Conservation (phyloP, 83 land plant species). For the Isoetes engelmannii region DNA sequence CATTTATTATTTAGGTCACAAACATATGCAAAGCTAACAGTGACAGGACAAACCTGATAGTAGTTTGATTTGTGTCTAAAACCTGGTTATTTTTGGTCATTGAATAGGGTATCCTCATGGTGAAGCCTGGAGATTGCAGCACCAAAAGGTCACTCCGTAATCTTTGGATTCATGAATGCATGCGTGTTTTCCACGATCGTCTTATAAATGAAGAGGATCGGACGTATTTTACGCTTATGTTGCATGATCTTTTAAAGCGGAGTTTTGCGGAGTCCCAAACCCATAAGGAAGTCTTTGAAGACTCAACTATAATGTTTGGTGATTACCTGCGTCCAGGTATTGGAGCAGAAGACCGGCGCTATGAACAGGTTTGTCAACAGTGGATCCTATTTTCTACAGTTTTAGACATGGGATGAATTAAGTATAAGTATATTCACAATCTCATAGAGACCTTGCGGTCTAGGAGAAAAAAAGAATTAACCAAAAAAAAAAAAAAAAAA, state of each 20-base stretch:
- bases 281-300: slow-evolving; percentile 25
- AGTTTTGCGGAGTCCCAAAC: slow-evolving; percentile 21
- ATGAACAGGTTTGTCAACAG: slow-evolving; percentile 23
- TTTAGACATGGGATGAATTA: no score
- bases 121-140: slow-evolving; percentile 32
- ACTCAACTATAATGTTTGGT: slow-evolving; percentile 26
- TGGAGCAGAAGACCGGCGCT: slow-evolving; percentile 24
- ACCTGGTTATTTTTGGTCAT: neutral
- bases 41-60: no score
- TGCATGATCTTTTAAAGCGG: slow-evolving; percentile 30
- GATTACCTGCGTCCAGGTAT: slow-evolving; percentile 31
- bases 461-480: no score
- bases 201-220: slow-evolving; percentile 27
- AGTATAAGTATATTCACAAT: no score
- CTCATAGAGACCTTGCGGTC: no score
- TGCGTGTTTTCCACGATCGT: slow-evolving; percentile 40
- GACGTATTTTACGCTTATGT: slow-evolving; percentile 25
- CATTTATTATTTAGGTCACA: neutral
- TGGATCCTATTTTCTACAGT: neutral
- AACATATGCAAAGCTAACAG: neutral
- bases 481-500: no score
- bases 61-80: no score
- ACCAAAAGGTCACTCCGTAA: slow-evolving; percentile 28
- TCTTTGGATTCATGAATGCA: slow-evolving; percentile 37
- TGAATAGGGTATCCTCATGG: slow-evolving; percentile 37